Base-by-base conservation (phyloP, 225 moss, liverwort and hornwort species). In the Physcomitrium patens region DNA sequence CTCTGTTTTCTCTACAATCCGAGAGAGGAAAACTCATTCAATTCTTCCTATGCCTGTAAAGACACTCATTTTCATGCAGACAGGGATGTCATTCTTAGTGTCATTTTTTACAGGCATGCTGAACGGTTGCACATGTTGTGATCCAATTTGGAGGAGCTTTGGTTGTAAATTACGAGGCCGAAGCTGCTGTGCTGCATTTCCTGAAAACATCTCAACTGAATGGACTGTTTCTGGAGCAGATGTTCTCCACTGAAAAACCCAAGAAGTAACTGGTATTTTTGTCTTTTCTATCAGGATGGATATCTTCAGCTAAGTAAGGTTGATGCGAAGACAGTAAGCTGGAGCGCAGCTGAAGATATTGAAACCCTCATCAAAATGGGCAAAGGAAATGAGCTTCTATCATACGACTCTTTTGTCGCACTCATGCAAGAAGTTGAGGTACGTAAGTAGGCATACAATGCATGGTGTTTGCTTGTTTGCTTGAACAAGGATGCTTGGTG, bases 331-430 rank as follows among this genome's bases (percentile, higher is more conserved):
- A 85, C 86, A 69, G 86, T 95, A 37, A 85, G 88, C 67, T 70
- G 71, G 37, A 87, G 87, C 63, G 88, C 85, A 66, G 88, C 84
- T 60, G 71, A 80, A 80, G 90, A 91, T 77, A 77, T 95, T 18
- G 59, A 70, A 56, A 80, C 62, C 42, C 74, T 95, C 68, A 88
- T 82, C 69, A 83, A 89, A 81, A 76, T 87, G 76, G 88, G 77
- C 50, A 77, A 80, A 78, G 89, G 83, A 74, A 78, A 71, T 28
- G 82, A 85, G 43, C 67, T 61, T 66, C 68, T 95, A 45, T 67
- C 82, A 55, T 85, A 74, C 48, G 74, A 81, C 59, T 48, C 83
- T 59, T 78, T 86, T 52, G 73, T 72, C 47, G 54, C n/a, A 24
- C 55, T 79, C 67, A 81, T 86, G 75, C 84, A 75, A 51, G 88